Conservation (phyloP, 164 flowering plant genomes). For the Kingdonia uniflora region DNA sequence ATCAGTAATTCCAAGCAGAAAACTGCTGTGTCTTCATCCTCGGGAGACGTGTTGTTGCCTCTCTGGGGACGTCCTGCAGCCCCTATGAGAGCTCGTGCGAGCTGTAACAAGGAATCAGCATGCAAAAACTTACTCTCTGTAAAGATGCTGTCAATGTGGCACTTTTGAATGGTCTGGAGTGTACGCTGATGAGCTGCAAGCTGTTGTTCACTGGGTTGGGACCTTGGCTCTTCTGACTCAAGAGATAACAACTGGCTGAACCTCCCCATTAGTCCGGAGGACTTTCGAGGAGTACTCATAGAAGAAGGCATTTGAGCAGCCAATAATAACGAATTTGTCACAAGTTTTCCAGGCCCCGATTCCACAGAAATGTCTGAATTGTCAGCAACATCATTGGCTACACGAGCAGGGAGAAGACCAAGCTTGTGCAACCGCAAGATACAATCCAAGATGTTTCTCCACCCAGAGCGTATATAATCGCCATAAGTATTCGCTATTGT, state of each 20-base stretch:
- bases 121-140: background rate
- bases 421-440: constrained; percentile 35
- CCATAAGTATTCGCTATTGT: constrained; percentile 32
- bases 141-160: background rate
- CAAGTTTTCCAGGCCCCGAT: constrained; percentile 18
- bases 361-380: constrained; percentile 22
- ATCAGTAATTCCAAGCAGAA: background rate
- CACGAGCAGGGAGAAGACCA: constrained; percentile 28
- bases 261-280: too few relatives aligned
- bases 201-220: background rate
- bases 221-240: background rate
- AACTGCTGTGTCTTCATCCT: background rate
- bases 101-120: background rate
- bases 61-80: background rate
- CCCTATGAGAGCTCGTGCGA: background rate
- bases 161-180: background rate
- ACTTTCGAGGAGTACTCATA: too few relatives aligned
- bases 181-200: background rate
- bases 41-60: background rate
- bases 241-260: too few relatives aligned
- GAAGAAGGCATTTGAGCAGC: constrained; percentile 21
- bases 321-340: constrained; percentile 15
- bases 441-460: constrained; percentile 35
- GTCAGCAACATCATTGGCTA: constrained; percentile 24
- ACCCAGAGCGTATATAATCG: constrained; percentile 31